A percentile compares a stretch with the other conserved stretches of the same genome.
phyloP scores from a whole-genome alignment of 176 grass and related monocot species.

The bread wheat (Triticum aestivum) region IWGSC_CS_RefSeq_v2.1 NC_057797.1:438637782-438638281 shows the following conservation, averaged over 20 bases:
- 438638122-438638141: constrained; percentile 91
- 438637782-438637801: neutral
- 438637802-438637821: constrained; percentile 25
- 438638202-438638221: neutral
- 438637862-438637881: constrained; percentile 63
- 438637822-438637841: constrained; percentile 30
- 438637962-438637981: constrained; percentile 85
- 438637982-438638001: constrained; percentile 19
- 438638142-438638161: constrained; percentile 87
- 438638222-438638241: neutral
- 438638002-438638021: neutral
- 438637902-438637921: constrained; percentile 67
- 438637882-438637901: constrained; percentile 55
- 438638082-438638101: constrained; percentile 1
- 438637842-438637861: constrained; percentile 59
- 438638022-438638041: constrained; percentile 6
- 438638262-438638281: neutral
- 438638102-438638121: constrained; percentile 93
- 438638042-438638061: neutral
- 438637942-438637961: constrained; percentile 96
- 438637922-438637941: constrained; percentile 92
- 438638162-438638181: constrained; percentile 48
- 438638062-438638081: neutral
- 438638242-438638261: neutral
- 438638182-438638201: constrained; percentile 3